phyloP scores from a whole-genome alignment of 306 rosid species.

The Castanopsis chinensis region DNA sequence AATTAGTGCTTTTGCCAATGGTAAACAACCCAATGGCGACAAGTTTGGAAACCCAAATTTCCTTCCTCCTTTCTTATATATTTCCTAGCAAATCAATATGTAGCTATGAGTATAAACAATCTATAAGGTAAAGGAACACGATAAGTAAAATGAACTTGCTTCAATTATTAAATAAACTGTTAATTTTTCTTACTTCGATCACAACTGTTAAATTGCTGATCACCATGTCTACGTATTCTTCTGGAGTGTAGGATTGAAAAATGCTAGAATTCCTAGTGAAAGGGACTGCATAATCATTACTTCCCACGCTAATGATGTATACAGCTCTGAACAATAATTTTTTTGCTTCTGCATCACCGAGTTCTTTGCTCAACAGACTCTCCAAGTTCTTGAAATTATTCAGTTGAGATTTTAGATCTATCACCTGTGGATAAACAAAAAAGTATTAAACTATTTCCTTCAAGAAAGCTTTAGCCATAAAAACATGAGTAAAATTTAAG shows the following conservation, averaged over 20 bases:
- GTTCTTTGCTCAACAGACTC: no score
- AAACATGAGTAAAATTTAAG: no score
- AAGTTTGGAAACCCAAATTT: conserved; percentile 34
- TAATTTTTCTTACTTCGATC: conserved; percentile 21
- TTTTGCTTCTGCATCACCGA: no score
- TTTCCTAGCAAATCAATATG: conserved; percentile 14
- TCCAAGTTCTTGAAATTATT: no score
- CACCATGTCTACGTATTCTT: conserved; percentile 38
- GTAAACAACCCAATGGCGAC: conserved; percentile 24
- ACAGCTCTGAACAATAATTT: no score
- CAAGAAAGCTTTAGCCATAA: no score
- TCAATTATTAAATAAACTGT: not conserved
- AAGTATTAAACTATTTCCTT: not conserved
- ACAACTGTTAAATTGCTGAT: conserved; percentile 36
- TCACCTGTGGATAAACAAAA: conserved; percentile 21
- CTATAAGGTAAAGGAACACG: not conserved
- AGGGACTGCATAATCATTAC: no score
- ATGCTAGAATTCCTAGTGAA: no score
- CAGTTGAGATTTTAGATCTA: conserved; percentile 37
- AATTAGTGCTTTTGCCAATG: not conserved
- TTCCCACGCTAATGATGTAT: no score
- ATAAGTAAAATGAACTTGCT: not conserved
- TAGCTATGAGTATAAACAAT: not conserved
- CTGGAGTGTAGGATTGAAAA: no score
- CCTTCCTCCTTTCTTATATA: conserved; percentile 42